Evolutionary conservation across 2,329 filamentous ascomycete species (phyloP).

Genomic region (Paecilomyces formosus): DNA sequence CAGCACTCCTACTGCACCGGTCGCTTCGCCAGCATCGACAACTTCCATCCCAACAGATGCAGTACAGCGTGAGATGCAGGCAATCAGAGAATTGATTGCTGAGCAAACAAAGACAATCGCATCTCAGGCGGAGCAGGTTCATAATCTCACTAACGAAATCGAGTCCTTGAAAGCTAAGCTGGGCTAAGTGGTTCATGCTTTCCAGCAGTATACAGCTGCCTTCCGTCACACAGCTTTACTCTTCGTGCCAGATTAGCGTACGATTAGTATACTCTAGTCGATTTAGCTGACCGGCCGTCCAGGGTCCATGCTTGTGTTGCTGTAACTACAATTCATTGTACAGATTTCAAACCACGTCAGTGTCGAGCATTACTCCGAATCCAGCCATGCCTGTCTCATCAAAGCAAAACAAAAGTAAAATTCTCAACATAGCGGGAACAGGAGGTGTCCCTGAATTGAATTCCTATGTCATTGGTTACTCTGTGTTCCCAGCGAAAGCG

Average conservation of each 20-base stretch:
- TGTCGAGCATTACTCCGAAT: background rate
- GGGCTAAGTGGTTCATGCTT: conserved; percentile 13
- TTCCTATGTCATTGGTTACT: background rate
- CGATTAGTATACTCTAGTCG: background rate
- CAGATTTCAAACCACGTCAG: background rate
- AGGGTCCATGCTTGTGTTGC: background rate
- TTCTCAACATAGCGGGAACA: background rate
- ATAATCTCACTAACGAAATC: conserved; percentile 62
- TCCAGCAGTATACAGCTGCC: background rate
- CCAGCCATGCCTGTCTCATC: background rate
- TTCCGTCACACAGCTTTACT: background rate
- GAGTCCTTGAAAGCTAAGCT: conserved; percentile 74
- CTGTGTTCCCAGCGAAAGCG: background rate
- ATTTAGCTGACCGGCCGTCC: background rate
- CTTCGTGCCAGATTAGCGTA: background rate
- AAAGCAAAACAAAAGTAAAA: background rate
- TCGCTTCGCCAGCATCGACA: conserved; percentile 13
- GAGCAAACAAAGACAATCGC: conserved; percentile 70
- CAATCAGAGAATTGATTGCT: conserved; percentile 72
- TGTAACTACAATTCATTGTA: background rate
- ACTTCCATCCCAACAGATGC: conserved; percentile 37
- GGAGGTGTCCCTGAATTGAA: background rate
- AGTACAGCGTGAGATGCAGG: conserved; percentile 59
- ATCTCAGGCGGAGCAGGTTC: conserved; percentile 70
- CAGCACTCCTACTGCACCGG: conserved; percentile 23